These are phyloP conservation scores for Filobasidium wieringae DNA, from an alignment of 768 basidiomycete genomes.

Conservation along the genomic window DNA sequence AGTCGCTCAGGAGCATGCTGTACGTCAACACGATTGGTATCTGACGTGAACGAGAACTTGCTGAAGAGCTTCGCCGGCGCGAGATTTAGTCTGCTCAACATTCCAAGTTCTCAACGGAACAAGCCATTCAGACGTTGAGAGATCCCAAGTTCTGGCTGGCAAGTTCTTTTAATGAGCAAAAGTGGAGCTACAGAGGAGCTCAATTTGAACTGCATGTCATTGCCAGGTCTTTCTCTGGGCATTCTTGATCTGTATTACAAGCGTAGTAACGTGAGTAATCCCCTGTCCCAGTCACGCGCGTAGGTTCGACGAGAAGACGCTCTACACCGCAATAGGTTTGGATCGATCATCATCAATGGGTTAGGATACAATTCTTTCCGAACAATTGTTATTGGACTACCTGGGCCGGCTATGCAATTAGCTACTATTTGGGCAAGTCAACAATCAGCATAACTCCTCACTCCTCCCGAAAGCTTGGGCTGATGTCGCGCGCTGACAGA, in stretches of 20 bases:
- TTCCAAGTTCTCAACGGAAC: conserved; percentile 14
- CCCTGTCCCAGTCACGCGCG: background rate
- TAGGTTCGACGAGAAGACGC: too few species aligned
- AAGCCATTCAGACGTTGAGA: conserved; percentile 17
- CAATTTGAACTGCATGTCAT: background rate
- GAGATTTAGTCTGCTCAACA: conserved; percentile 8
- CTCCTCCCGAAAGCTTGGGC: too few species aligned
- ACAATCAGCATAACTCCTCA: background rate
- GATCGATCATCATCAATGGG: conserved; percentile 21
- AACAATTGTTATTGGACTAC: conserved; percentile 20
- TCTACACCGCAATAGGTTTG: conserved; percentile 16
- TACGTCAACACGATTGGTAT: background rate
- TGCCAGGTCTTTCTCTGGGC: conserved; percentile 20
- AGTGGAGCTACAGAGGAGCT: too few species aligned
- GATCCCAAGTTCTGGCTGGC: conserved; percentile 13
- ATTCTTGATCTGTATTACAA: conserved; percentile 15
- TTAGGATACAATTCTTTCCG: conserved; percentile 15
- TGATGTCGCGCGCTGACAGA: background rate
- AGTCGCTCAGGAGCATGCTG: conserved; percentile 23
- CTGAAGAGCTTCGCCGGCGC: too few species aligned
- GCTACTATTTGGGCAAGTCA: conserved; percentile 5
- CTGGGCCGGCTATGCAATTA: conserved; percentile 16
- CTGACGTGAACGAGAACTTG: background rate
- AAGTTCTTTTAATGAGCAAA: background rate
- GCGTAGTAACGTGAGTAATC: conserved; percentile 11